Evolutionary conservation across 108 stramenopile genomes (phyloP), one percentile per base, ranked within the genome.

Genomic region (Discostella stelligeroides): DNA sequence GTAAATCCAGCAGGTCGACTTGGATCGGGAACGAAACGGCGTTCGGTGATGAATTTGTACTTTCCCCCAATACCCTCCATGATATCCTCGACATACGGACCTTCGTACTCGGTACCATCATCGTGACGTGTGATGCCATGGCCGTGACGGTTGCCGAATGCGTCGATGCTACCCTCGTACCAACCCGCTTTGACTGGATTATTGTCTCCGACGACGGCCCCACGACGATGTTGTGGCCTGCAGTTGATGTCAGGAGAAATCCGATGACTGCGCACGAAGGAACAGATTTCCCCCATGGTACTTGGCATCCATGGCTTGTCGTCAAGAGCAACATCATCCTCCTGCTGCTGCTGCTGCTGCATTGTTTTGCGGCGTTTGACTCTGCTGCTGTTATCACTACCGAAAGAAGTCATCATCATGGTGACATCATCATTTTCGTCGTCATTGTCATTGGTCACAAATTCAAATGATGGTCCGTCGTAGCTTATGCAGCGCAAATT

Each of bases 61-160:
- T 45, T 38, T 9, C 75, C 75, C 50, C 25, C 11, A 6, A 2
- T 51, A 49, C 75, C 75, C 20, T 68, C 37, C 75, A 76, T 76
- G 38, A 56, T 43, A n/a, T 76, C 75, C 25, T 76, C 25, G 13
- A 63, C 54, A 45, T 76, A 76, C 27, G 25, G 34, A 13, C 75
- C 75, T 17, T 62, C 53, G 67, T 63, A 80, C 60, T 53, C 61
- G 38, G 74, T 80, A 0, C 74, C 79, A 30, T 80, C 73, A 70
- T 80, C 79, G 69, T 80, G 68, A 20, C 39, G 34, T 34, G 74
- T 75, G 62, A 34, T 62, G 20, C 74, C 66, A 1, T 20, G 5
- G 20, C 79, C 68, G 69, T 63, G 55, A 48, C 79, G 73, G 42
- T 55, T 34, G 1, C 75, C 75, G 10, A 47, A 27, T 9, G 9